Base-by-base conservation (phyloP, 2,329 filamentous ascomycete species). In the Coniochaeta pulveracea region DNA sequence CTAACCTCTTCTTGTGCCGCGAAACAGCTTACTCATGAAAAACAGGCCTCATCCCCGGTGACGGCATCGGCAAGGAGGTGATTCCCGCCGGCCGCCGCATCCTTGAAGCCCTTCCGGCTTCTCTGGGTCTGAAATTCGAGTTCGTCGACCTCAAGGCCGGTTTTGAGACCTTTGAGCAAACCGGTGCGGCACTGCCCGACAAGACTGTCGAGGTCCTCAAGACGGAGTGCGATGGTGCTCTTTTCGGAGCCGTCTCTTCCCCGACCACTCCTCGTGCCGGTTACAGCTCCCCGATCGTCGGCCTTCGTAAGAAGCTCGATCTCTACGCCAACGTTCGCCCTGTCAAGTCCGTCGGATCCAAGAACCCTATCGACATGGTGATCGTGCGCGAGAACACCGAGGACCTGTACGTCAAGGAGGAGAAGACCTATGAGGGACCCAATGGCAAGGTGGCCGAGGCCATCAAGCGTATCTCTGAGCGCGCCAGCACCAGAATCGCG, bases 331-430 rank as follows among this genome's bases (percentile, higher is more conserved):
- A 98, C 56, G 88, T 98, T 33, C 83, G 91, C 23, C 89, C 89
- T 34, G 91, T 96, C 57, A 95, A 95, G 68, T 82, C 81, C 28
- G 75, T 85, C 42, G 52, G 75, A 21, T 71, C 74, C 35, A 46
- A 60, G 28, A 71, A 68, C 49, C 80, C 82, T 42, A 86, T 95
- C 51, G 91, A 98, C 63, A 80, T 98, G 57, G 91, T 98, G 51
- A 98, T 96, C 50, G 91, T 96, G 35, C 84, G 91, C 44, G 91
- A 98, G 63, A 98, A 98, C 68, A 98, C 91, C 19, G 91, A 98
- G 65, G 91, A 98, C 57, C 72, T 98, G 25, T 94, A 94, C 61
- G 89, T 98, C 48, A 96, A 96, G 66, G 83, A 96, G 58, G 91
- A 98, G 66, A 80, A 69, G 57, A 95, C 86, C 15, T 80, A 75